Evolutionary conservation across 352 stramenopile species (phyloP).

Genomic region (Aphanomyces euteiches): DNA sequence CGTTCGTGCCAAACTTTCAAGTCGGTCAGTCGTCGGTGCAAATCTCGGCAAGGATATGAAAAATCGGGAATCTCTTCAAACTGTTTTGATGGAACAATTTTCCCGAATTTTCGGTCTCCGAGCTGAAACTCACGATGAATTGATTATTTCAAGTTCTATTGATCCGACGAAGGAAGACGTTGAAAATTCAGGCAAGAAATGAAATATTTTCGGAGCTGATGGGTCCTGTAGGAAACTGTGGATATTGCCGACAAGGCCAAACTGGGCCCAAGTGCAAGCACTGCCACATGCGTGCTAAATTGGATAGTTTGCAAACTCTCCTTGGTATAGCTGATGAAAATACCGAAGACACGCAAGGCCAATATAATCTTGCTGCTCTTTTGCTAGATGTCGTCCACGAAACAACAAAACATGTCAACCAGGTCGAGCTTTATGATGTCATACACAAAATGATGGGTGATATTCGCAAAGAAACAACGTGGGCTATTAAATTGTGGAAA

Average conservation of each 20-base stretch:
- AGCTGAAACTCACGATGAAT: slow-evolving; percentile 34
- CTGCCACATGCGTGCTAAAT: slow-evolving; percentile 40
- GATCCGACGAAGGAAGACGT: slow-evolving; percentile 48
- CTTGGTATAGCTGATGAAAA: background rate
- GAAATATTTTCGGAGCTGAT: background rate
- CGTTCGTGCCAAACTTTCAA: slow-evolving; percentile 45
- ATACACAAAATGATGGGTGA: slow-evolving; percentile 37
- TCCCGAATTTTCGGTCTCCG: slow-evolving; percentile 42
- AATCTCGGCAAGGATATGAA: slow-evolving; percentile 51
- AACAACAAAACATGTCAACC: slow-evolving; percentile 36
- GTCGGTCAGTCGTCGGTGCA: slow-evolving; percentile 33
- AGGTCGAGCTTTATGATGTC: slow-evolving; percentile 28
- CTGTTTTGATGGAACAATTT: slow-evolving; percentile 54
- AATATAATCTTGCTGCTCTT: slow-evolving; percentile 35
- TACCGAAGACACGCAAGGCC: background rate
- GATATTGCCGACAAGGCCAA: slow-evolving; percentile 52
- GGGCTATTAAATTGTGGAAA: slow-evolving; percentile 63
- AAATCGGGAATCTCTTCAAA: slow-evolving; percentile 41
- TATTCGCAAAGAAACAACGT: slow-evolving; percentile 50
- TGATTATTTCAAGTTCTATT: slow-evolving; percentile 41
- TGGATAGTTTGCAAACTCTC: slow-evolving; percentile 25
- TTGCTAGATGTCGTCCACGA: slow-evolving; percentile 65
- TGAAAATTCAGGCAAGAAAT: slow-evolving; percentile 39
- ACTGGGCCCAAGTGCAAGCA: slow-evolving; percentile 58
- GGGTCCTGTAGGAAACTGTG: slow-evolving; percentile 47